phyloP scores from a whole-genome alignment of 139 green algal species.

The Ulvella scutata region DNA sequence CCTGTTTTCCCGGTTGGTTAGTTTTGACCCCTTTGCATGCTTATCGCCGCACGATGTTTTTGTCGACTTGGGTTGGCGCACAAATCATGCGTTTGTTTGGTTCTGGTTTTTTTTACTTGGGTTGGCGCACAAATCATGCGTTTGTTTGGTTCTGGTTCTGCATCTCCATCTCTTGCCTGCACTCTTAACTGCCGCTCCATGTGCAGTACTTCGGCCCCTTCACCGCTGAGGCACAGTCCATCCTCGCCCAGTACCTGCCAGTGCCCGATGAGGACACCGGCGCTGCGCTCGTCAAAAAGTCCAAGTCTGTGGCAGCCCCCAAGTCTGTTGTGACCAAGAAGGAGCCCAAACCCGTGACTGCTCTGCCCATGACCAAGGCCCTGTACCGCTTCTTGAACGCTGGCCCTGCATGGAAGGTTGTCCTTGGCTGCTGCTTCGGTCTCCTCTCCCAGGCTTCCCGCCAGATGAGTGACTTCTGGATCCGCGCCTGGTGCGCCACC shows the following conservation, averaged over 20 bases:
- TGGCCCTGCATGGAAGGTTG: conserved; percentile 17
- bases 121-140: too few species aligned
- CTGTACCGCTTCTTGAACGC: conserved; percentile 19
- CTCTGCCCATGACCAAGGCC: conserved; percentile 6
- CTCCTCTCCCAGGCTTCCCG: conserved; percentile 24
- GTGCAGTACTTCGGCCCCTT: conserved; percentile 41
- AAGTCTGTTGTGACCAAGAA: conserved; percentile 6
- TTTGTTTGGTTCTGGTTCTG: too few species aligned
- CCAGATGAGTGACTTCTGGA: conserved; percentile 27
- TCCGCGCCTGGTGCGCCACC: not conserved
- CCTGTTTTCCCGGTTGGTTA: too few species aligned
- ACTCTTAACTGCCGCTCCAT: too few species aligned
- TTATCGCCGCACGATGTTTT: too few species aligned
- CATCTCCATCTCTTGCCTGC: too few species aligned
- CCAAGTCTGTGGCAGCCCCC: conserved; percentile 2
- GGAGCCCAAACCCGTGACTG: conserved; percentile 17
- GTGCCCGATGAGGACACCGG: conserved; percentile 6
- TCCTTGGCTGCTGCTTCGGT: conserved; percentile 28
- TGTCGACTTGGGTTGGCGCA: too few species aligned
- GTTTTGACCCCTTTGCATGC: too few species aligned
- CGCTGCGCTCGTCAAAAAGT: not conserved
- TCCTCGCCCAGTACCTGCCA: conserved; percentile 31
- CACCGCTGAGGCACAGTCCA: conserved; percentile 9
- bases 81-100: too few species aligned
- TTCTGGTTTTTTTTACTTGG: too few species aligned